These are phyloP conservation scores for Erysimum cheiri DNA, from an alignment of 441 rosid genomes.

Conservation along the genomic window DNA sequence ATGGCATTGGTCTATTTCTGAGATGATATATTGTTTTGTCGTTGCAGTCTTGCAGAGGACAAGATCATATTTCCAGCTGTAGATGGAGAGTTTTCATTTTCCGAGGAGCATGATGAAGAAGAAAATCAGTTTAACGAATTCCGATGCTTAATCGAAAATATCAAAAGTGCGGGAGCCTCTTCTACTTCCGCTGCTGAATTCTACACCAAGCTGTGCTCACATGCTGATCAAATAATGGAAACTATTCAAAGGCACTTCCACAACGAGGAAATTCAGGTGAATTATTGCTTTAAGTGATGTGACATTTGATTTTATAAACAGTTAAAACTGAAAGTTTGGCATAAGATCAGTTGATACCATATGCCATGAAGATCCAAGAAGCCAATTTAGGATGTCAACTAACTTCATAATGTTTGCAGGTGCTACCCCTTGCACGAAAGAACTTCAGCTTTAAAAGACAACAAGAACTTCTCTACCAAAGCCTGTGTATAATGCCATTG, in stretches of 20 bases:
- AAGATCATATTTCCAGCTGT: slow-evolving; percentile 80
- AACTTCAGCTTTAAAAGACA: slow-evolving; percentile 68
- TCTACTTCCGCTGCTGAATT: slow-evolving; percentile 65
- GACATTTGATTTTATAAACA: slow-evolving; percentile 33
- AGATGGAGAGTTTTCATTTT: slow-evolving; percentile 64
- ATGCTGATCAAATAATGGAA: slow-evolving; percentile 74
- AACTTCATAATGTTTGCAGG: slow-evolving; percentile 56
- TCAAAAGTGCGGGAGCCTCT: slow-evolving; percentile 63
- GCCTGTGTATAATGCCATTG: slow-evolving; percentile 79
- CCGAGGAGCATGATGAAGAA: slow-evolving; percentile 72
- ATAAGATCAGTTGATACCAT: slow-evolving; percentile 28
- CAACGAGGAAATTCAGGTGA: slow-evolving; percentile 74
- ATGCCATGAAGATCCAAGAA: slow-evolving; percentile 22
- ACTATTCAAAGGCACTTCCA: slow-evolving; percentile 66
- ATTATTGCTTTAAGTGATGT: slow-evolving; percentile 28
- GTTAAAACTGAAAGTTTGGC: slow-evolving; percentile 33
- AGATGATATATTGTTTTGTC: slow-evolving; percentile 30
- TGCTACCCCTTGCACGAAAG: slow-evolving; percentile 74
- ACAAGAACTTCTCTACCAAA: slow-evolving; percentile 74
- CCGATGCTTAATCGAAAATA: slow-evolving; percentile 66
- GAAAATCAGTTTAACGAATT: slow-evolving; percentile 63
- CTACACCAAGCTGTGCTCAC: slow-evolving; percentile 63
- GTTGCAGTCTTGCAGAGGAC: slow-evolving; percentile 76
- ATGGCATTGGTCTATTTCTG: slow-evolving; percentile 27
- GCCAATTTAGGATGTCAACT: slow-evolving; percentile 32